Percentiles rank a stretch among this genome's conserved stretches.
Conservation (phyloP, 1,139 yeast species). For the Suhomyces coccinellae region DNA sequence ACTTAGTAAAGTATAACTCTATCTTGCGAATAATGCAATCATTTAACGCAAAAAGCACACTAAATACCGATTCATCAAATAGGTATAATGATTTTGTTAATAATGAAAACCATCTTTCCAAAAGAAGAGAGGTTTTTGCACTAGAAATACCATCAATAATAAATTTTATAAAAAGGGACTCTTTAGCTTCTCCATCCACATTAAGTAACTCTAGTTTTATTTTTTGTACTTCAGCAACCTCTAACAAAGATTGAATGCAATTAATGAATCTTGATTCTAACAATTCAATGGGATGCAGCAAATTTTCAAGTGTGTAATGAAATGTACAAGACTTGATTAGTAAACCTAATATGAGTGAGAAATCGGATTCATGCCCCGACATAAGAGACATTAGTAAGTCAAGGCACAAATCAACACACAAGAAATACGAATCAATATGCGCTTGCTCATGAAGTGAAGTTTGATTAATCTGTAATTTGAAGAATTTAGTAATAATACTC, state of each 20-base stretch:
- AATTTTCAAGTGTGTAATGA: slow-evolving; percentile 16
- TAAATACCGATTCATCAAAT: slow-evolving; percentile 52
- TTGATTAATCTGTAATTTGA: slow-evolving; percentile 30
- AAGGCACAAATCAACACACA: slow-evolving; percentile 35
- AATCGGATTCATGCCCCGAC: slow-evolving; percentile 57
- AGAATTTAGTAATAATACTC: slow-evolving; percentile 47
- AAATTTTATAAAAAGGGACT: slow-evolving; percentile 36
- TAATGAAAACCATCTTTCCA: slow-evolving; percentile 50
- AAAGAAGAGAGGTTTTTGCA: slow-evolving; percentile 37
- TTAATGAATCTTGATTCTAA: slow-evolving; percentile 31
- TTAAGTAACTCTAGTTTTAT: slow-evolving; percentile 34
- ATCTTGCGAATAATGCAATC: slow-evolving; percentile 52
- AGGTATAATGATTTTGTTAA: slow-evolving; percentile 46
- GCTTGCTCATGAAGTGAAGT: slow-evolving; percentile 22
- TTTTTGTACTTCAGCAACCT: slow-evolving; percentile 32
- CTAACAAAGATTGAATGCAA: slow-evolving; percentile 34
- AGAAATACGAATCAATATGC: slow-evolving; percentile 25
- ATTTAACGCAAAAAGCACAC: slow-evolving; percentile 50
- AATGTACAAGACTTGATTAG: slow-evolving; percentile 32
- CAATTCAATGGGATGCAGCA: slow-evolving; percentile 28
- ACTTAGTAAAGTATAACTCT: slow-evolving; percentile 32
- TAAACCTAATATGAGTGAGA: slow-evolving; percentile 37
- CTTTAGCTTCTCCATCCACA: slow-evolving; percentile 33
- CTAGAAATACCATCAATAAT: slow-evolving; percentile 41
- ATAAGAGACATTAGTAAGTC: slow-evolving; percentile 46